Conservation (phyloP, 768 basidiomycete species). For the Suillus fuscotomentosus region DNA sequence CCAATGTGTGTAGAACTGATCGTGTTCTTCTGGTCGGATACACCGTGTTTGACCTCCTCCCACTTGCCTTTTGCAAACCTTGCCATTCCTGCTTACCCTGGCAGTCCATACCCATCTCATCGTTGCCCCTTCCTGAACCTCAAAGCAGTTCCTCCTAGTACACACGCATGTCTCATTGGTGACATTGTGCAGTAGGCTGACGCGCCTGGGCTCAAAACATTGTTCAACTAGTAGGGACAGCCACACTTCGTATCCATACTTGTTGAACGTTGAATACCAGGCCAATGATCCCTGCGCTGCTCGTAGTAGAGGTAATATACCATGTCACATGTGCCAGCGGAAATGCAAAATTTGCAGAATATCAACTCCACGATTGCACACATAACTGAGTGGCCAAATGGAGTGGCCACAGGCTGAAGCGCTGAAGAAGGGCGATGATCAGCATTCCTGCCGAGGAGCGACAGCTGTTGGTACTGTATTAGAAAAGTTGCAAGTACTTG, state of each 20-base stretch:
- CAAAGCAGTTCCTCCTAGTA: conserved; percentile 50
- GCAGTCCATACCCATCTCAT: conserved; percentile 83
- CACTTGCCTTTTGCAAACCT: conserved; percentile 23
- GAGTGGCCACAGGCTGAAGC: neutral
- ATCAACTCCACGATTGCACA: conserved; percentile 30
- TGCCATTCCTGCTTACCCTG: conserved; percentile 89
- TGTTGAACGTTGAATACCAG: conserved; percentile 71
- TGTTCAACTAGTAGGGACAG: conserved; percentile 57
- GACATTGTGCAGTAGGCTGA: conserved; percentile 64
- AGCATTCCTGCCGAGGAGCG: neutral
- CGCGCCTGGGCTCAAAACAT: conserved; percentile 64
- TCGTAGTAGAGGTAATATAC: conserved; percentile 58
- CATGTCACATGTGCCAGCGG: conserved; percentile 22
- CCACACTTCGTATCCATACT: conserved; percentile 62
- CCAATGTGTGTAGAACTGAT: conserved; percentile 92
- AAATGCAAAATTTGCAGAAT: conserved; percentile 38
- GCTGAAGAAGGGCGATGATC: neutral
- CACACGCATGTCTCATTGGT: conserved; percentile 70
- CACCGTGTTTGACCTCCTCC: conserved; percentile 3
- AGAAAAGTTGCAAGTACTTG: neutral
- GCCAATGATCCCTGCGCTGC: conserved; percentile 68
- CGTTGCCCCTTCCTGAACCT: conserved; percentile 77
- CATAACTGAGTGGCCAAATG: neutral
- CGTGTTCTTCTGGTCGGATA: conserved; percentile 43
- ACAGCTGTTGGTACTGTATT: neutral